Conservation (phyloP, 2,329 filamentous ascomycete species). For the Botrytis deweyae region DNA sequence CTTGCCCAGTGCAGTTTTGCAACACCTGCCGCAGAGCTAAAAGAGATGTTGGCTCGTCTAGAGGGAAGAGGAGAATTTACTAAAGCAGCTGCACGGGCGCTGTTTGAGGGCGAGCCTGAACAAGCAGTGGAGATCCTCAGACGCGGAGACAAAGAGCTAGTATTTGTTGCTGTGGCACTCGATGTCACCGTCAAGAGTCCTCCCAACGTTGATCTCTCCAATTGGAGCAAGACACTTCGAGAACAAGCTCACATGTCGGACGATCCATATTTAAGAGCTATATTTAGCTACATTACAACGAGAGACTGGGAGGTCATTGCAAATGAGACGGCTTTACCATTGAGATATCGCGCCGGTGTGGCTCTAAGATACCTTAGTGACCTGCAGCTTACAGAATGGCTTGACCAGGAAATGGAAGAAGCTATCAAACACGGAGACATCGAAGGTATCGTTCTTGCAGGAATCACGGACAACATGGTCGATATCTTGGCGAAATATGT, state of each 20-base stretch:
- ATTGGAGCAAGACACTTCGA: constrained; percentile 37
- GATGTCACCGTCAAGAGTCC: constrained; percentile 58
- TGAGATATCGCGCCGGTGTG: constrained; percentile 72
- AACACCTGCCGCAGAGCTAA: constrained; percentile 50
- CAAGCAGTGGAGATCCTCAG: constrained; percentile 70
- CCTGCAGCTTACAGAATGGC: constrained; percentile 63
- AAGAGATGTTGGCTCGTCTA: constrained; percentile 47
- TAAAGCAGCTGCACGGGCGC: constrained; percentile 71
- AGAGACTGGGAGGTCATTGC: constrained; percentile 75
- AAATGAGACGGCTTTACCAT: constrained; percentile 68
- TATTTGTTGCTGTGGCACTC: constrained; percentile 67
- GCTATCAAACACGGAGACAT: constrained; percentile 67
- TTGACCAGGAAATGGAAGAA: constrained; percentile 61
- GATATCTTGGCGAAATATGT: constrained; percentile 77
- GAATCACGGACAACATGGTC: constrained; percentile 69
- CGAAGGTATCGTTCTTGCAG: constrained; percentile 75
- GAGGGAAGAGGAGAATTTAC: constrained; percentile 58
- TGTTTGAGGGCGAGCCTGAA: constrained; percentile 69
- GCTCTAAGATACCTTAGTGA: constrained; percentile 67
- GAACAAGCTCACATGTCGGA: constrained; percentile 50
- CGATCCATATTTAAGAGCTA: constrained; percentile 76
- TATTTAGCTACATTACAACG: constrained; percentile 74
- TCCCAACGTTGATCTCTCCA: constrained; percentile 39
- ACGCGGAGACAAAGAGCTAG: constrained; percentile 63
- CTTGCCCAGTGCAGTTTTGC: constrained; percentile 75